These are phyloP conservation scores for Corrigiola litoralis DNA, from an alignment of 179 eudicot genomes.

Conservation along the genomic window DNA sequence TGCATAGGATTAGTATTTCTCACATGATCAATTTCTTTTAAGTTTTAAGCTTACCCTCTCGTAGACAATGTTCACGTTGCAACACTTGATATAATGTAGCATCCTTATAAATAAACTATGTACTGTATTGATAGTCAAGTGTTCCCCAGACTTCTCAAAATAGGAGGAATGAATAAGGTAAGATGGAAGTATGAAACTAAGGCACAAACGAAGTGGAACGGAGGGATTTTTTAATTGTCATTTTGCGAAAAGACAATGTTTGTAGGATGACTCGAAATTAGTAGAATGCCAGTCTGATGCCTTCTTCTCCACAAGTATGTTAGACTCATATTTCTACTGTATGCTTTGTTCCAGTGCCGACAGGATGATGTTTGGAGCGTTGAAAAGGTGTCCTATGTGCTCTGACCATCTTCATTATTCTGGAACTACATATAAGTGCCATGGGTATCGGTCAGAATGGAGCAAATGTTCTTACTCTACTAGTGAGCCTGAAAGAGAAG, in stretches of 20 bases:
- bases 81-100: too few relatives aligned
- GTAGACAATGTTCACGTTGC: too few relatives aligned
- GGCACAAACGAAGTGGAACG: too few relatives aligned
- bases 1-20: neutral
- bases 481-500: conserved; percentile 64
- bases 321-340: conserved; percentile 7
- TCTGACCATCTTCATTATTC: conserved; percentile 70
- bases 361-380: conserved; percentile 95
- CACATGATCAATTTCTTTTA: neutral
- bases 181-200: too few relatives aligned
- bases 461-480: conserved; percentile 83
- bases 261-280: too few relatives aligned
- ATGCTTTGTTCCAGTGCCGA: conserved; percentile 61
- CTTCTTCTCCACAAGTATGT: neutral
- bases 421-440: conserved; percentile 74
- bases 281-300: neutral
- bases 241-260: too few relatives aligned
- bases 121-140: too few relatives aligned
- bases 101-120: too few relatives aligned
- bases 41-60: too few relatives aligned
- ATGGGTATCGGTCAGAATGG: conserved; percentile 84
- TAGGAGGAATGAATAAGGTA: too few relatives aligned
- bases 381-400: conserved; percentile 58
- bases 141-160: too few relatives aligned
- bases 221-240: too few relatives aligned